A percentile compares a stretch with the other conserved stretches of the same genome.
These are phyloP conservation scores for Pezicula carpinea DNA, from an alignment of 2,329 filamentous ascomycete species.

Conservation along the genomic window DNA sequence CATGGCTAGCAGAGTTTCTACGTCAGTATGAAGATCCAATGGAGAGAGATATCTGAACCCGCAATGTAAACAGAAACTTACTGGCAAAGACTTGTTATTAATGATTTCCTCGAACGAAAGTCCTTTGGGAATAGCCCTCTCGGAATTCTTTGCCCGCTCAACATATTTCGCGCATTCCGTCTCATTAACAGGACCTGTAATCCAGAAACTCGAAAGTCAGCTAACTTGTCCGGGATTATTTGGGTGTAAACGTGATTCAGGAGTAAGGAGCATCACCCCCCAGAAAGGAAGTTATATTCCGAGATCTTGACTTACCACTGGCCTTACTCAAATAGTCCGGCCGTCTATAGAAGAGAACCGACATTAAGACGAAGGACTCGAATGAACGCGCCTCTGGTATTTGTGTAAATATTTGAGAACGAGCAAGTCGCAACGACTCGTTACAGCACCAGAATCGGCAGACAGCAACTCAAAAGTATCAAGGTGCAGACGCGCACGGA, in stretches of 20 bases:
- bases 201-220: too few relatives aligned
- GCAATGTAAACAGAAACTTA: slow-evolving; percentile 40
- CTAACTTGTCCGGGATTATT: too few relatives aligned
- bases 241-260: too few relatives aligned
- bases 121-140: slow-evolving; percentile 60
- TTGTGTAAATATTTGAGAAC: background rate
- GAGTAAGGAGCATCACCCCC: too few relatives aligned
- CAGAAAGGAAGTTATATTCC: too few relatives aligned
- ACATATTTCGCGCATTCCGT: slow-evolving; percentile 21
- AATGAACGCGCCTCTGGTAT: background rate
- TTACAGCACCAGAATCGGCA: too few relatives aligned
- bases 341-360: slow-evolving; percentile 26
- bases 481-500: too few relatives aligned
- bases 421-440: background rate
- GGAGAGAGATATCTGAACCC: background rate
- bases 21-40: too few relatives aligned
- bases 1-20: slow-evolving; percentile 52
- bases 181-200: slow-evolving; percentile 20
- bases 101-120: slow-evolving; percentile 74
- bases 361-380: slow-evolving; percentile 16
- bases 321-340: slow-evolving; percentile 22
- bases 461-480: too few relatives aligned
- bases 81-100: slow-evolving; percentile 70
- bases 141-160: slow-evolving; percentile 22
- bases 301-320: too few relatives aligned